These are phyloP conservation scores for Flaveria floridana DNA, from an alignment of 140 eudicot species.

Conservation along the genomic window DNA sequence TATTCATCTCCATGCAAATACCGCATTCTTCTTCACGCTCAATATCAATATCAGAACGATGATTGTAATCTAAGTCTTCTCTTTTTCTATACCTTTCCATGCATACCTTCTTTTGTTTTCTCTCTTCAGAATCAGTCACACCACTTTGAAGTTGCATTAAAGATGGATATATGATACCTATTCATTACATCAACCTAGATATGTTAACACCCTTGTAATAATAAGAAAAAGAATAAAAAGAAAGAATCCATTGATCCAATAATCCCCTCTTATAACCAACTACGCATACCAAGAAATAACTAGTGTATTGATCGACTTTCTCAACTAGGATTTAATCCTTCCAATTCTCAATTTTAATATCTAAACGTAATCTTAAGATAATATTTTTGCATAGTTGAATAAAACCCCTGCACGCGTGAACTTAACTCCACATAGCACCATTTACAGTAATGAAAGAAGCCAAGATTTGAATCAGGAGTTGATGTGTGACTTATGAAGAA, in stretches of 20 bases:
- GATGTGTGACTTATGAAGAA: background rate
- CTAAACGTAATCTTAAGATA: background rate
- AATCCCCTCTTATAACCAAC: background rate
- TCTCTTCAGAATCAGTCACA: constrained; percentile 76
- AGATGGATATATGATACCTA: constrained; percentile 89
- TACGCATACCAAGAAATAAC: background rate
- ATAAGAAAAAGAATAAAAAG: background rate
- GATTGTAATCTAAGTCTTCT: constrained; percentile 61
- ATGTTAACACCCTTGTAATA: constrained; percentile 11
- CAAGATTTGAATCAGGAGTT: background rate
- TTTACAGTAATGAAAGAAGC: constrained; percentile 10
- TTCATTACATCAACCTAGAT: constrained; percentile 23
- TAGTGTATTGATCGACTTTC: background rate
- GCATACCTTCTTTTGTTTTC: constrained; percentile 72
- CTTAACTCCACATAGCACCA: constrained; percentile 12
- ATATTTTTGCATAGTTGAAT: background rate
- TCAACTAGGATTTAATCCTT: background rate
- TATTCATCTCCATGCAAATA: constrained; percentile 86
- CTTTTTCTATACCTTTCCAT: constrained; percentile 75
- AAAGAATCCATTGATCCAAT: background rate
- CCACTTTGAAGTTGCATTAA: constrained; percentile 88
- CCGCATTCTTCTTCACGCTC: constrained; percentile 97
- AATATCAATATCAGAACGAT: constrained; percentile 55
- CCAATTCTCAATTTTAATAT: constrained; percentile 1
- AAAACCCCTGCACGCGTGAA: background rate